A percentile compares a stretch with the other conserved stretches of the same genome.
Evolutionary conservation across 768 basidiomycete species (phyloP).

Genomic region (Amanita fuliginea): DNA sequence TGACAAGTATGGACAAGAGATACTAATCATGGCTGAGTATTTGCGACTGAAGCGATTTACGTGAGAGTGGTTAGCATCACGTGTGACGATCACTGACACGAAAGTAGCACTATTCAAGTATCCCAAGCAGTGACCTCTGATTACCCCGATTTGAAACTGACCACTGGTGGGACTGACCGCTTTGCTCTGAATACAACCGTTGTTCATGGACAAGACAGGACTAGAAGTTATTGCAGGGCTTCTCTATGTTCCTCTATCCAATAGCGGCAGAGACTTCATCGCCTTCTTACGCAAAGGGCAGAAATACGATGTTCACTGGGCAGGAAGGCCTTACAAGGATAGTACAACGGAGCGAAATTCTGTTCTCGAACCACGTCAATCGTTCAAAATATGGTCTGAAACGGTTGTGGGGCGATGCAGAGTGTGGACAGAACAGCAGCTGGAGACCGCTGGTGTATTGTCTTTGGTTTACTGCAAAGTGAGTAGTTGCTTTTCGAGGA

Average conservation of each 20-base stretch:
- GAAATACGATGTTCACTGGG: constrained; percentile 63
- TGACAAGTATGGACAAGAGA: constrained; percentile 65
- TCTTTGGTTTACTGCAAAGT: constrained; percentile 73
- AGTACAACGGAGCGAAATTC: constrained; percentile 15
- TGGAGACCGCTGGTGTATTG: constrained; percentile 73
- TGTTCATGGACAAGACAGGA: constrained; percentile 16
- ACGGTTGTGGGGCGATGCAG: constrained; percentile 56
- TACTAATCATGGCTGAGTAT: constrained; percentile 72
- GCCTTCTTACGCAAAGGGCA: constrained; percentile 73
- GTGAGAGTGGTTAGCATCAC: constrained; percentile 24
- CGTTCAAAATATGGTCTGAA: constrained; percentile 75
- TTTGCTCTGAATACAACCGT: not conserved
- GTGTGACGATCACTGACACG: not conserved
- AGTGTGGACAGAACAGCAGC: constrained; percentile 72
- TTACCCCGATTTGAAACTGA: constrained; percentile 60
- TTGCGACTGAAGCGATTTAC: constrained; percentile 61
- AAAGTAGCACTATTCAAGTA: constrained; percentile 49
- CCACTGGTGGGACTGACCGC: constrained; percentile 23
- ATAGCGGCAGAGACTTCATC: constrained; percentile 69
- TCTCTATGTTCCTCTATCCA: constrained; percentile 66
- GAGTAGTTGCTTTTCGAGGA: constrained; percentile 1
- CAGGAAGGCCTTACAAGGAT: constrained; percentile 53
- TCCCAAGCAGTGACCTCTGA: constrained; percentile 59
- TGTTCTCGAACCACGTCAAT: constrained; percentile 61
- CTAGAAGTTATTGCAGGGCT: constrained; percentile 62